Evolutionary conservation across 2,329 filamentous ascomycete species (phyloP).

Genomic region (Macrophomina pseudophaseolina): DNA sequence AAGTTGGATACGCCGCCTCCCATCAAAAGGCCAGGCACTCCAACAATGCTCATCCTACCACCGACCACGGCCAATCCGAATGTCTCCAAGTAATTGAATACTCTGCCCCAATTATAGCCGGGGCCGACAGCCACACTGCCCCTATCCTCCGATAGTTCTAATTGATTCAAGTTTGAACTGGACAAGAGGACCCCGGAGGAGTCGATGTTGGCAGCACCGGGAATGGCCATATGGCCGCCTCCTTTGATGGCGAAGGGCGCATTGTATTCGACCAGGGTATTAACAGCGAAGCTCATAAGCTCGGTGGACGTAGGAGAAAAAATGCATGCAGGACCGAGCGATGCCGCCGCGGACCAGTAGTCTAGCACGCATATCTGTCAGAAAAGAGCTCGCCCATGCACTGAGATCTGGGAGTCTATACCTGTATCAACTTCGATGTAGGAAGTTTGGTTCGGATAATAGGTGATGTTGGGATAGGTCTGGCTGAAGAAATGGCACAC

Average conservation of each 20-base stretch:
- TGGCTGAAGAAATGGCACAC: not conserved
- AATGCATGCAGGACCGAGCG: conserved; percentile 26
- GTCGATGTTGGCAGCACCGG: conserved; percentile 27
- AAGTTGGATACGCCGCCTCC: conserved; percentile 43
- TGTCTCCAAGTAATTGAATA: conserved; percentile 35
- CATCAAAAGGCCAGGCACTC: conserved; percentile 54
- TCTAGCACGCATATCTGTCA: not conserved
- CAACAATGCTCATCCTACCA: conserved; percentile 50
- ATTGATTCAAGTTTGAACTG: conserved; percentile 32
- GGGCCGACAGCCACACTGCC: conserved; percentile 36
- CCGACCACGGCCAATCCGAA: conserved; percentile 34
- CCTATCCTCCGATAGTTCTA: conserved; percentile 34
- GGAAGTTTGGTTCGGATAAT: not conserved
- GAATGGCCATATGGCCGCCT: conserved; percentile 36
- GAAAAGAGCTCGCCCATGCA: not conserved
- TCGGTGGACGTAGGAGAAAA: conserved; percentile 1
- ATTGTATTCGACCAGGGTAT: not conserved
- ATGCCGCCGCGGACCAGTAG: conserved; percentile 5
- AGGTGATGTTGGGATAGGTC: conserved; percentile 11
- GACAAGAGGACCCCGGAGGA: conserved; percentile 31
- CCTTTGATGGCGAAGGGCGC: conserved; percentile 33
- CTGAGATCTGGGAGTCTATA: not conserved
- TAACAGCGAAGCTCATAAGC: not conserved
- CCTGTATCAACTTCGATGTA: not conserved
- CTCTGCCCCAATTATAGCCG: conserved; percentile 38